Base-by-base conservation (phyloP, 2,329 filamentous ascomycete species). In the Aspergillus neoniger region DNA sequence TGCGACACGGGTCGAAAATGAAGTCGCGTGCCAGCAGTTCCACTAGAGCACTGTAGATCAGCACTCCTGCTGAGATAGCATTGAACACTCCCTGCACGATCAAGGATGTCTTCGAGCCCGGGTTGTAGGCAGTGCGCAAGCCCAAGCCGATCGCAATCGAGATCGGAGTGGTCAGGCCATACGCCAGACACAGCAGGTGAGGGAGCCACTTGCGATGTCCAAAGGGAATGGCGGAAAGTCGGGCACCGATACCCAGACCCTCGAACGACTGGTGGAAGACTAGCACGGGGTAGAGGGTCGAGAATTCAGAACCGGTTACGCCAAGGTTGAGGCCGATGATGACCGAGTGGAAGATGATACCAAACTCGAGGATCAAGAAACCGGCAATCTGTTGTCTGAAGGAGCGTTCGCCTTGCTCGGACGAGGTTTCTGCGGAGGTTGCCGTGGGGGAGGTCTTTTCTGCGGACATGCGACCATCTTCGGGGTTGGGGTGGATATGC, bases 251-350 rank as follows among this genome's bases (percentile, higher is more conserved):
- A 70, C 85, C 85, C 0, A 88, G 79, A 50, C 86, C 85, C 66
- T 88, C 86, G 59, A 88, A 88, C 14, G 83, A 81, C 67, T 88
- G 86, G 65, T 88, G 85, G 74, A 88, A 87, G 57, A 86, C 81
- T 1, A 88, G 77, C 44, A 87, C 85, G 3, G 83, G 81, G 69
- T 86, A 86, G 2, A 88, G 77, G 0, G 83, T 82, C 28, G 76
- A 72, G 73, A 88, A 87, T 48, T 87, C 85, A 0, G 80, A 73
- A 21, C 83, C 81, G 0, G 82, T 80, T n/a, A 86, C 84, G 9
- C 83, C 86, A 9, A 88, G 76, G 55, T 85, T 88, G 59, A 88
- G 79, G 2, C 86, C 86, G 62, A 88, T 87, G 70, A 88, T 85
- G 52, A 88, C 81, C 4, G 82, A 85, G 74, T 88, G 86, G 74